phyloP scores from a whole-genome alignment of 2,329 filamentous ascomycete genomes.

The Phaeosphaeriaceae sp. region DNA sequence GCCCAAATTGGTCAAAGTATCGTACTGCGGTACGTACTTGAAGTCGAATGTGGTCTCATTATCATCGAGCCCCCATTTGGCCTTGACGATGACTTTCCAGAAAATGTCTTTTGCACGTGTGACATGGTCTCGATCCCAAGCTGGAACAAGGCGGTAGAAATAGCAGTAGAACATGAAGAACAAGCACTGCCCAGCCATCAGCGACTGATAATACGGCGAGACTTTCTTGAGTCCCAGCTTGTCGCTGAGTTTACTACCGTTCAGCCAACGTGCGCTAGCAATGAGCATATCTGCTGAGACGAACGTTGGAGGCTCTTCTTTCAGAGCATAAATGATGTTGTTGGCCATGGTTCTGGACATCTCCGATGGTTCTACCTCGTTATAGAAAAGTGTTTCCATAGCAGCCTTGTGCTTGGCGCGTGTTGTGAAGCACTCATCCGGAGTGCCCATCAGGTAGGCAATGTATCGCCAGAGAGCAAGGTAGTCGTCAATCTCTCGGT shows the following conservation, averaged over 20 bases:
- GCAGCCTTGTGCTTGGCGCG: slow-evolving; percentile 63
- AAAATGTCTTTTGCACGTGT: slow-evolving; percentile 59
- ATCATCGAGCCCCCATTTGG: slow-evolving; percentile 68
- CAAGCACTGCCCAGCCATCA: slow-evolving; percentile 71
- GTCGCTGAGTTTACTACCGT: slow-evolving; percentile 68
- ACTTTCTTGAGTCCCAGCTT: slow-evolving; percentile 66
- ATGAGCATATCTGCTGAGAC: slow-evolving; percentile 71
- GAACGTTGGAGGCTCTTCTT: slow-evolving; percentile 69
- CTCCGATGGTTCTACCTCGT: slow-evolving; percentile 70
- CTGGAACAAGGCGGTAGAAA: slow-evolving; percentile 57
- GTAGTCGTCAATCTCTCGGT: slow-evolving; percentile 72
- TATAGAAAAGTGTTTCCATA: slow-evolving; percentile 71
- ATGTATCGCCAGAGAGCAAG: slow-evolving; percentile 79
- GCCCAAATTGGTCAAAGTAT: slow-evolving; percentile 58
- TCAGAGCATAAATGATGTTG: slow-evolving; percentile 76
- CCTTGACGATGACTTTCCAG: slow-evolving; percentile 68
- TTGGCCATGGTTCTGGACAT: slow-evolving; percentile 71
- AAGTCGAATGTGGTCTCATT: slow-evolving; percentile 71
- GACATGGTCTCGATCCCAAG: slow-evolving; percentile 61
- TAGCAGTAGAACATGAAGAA: slow-evolving; percentile 67
- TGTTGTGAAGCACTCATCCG: slow-evolving; percentile 65
- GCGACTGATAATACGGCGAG: slow-evolving; percentile 62
- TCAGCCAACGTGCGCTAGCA: slow-evolving; percentile 73
- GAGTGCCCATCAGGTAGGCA: slow-evolving; percentile 73
- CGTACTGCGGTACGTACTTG: slow-evolving; percentile 69